Percentiles rank a stretch among this genome's conserved stretches.
Conservation (phyloP, 2,329 filamentous ascomycete genomes). For the Xylaria multiplex region DNA sequence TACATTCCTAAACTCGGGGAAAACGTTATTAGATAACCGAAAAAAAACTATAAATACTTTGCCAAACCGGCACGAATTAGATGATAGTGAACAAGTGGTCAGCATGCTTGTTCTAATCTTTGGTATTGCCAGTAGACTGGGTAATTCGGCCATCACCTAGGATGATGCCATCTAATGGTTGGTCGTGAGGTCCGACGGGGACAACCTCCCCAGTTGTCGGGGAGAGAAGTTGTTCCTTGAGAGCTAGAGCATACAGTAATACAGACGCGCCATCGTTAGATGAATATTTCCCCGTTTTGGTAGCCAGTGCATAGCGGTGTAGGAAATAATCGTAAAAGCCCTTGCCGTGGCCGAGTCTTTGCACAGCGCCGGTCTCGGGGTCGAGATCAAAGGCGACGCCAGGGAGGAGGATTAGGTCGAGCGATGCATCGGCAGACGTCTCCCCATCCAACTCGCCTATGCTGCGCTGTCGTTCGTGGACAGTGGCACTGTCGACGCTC, state of each 20-base stretch:
- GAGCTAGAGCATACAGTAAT: slow-evolving; percentile 77
- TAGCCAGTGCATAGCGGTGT: slow-evolving; percentile 70
- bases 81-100: slow-evolving; percentile 26
- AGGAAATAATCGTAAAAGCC: slow-evolving; percentile 98
- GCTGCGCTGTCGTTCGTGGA: slow-evolving; percentile 75
- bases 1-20: too few relatives aligned
- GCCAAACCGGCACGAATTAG: slow-evolving; percentile 9
- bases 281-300: slow-evolving; percentile 48
- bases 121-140: slow-evolving; percentile 46
- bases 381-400: slow-evolving; percentile 88
- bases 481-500: slow-evolving; percentile 74
- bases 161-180: slow-evolving; percentile 80
- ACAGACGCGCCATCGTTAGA: slow-evolving; percentile 53
- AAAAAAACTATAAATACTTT: slow-evolving; percentile 2
- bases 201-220: slow-evolving; percentile 68
- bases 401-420: slow-evolving; percentile 91
- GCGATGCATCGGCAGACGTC: slow-evolving; percentile 57
- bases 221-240: slow-evolving; percentile 83
- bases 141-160: slow-evolving; percentile 74
- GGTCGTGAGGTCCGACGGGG: slow-evolving; percentile 80
- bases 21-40: too few relatives aligned
- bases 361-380: slow-evolving; percentile 62
- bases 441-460: slow-evolving; percentile 69
- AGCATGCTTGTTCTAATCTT: slow-evolving; percentile 41
- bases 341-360: slow-evolving; percentile 90